These are phyloP conservation scores for Sistotremastrum suecicum DNA, from an alignment of 768 basidiomycete genomes.

Conservation along the genomic window DNA sequence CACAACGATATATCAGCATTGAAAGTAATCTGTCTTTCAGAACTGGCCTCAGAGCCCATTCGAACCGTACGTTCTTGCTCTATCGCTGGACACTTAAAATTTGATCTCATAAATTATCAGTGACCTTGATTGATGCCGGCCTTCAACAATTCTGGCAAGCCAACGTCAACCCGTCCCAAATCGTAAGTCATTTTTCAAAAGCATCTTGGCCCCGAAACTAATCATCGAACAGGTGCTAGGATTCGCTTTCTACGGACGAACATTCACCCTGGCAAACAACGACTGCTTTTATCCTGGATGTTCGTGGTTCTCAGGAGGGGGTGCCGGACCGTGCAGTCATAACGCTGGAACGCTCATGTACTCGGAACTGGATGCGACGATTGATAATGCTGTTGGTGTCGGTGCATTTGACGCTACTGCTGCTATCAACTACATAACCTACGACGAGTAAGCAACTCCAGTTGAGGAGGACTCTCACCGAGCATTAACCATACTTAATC, in stretches of 20 bases:
- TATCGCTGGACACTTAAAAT: too few relatives aligned
- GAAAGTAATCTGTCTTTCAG: too few relatives aligned
- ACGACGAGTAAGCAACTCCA: neutral
- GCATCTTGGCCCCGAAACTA: too few relatives aligned
- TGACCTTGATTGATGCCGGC: neutral
- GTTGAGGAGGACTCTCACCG: too few relatives aligned
- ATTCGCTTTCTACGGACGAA: conserved; percentile 2
- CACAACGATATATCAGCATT: too few relatives aligned
- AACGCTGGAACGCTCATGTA: conserved; percentile 3
- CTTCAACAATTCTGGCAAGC: conserved; percentile 1
- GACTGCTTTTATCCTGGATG: neutral
- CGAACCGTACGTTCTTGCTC: too few relatives aligned
- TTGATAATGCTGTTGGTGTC: neutral
- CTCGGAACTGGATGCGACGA: neutral
- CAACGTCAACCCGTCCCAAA: neutral
- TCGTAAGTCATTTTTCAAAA: neutral
- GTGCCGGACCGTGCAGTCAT: neutral
- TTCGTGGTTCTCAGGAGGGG: neutral
- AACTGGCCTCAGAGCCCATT: too few relatives aligned
- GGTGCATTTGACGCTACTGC: neutral
- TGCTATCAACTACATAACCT: conserved; percentile 1
- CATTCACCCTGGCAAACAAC: neutral
- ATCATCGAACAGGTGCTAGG: neutral
- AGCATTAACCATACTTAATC: too few relatives aligned
- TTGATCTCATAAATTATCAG: too few relatives aligned